Percentiles rank a stretch among this genome's conserved stretches.
Conservation (phyloP, 352 stramenopile genomes). For the Thraustochytrium sp. region DNA sequence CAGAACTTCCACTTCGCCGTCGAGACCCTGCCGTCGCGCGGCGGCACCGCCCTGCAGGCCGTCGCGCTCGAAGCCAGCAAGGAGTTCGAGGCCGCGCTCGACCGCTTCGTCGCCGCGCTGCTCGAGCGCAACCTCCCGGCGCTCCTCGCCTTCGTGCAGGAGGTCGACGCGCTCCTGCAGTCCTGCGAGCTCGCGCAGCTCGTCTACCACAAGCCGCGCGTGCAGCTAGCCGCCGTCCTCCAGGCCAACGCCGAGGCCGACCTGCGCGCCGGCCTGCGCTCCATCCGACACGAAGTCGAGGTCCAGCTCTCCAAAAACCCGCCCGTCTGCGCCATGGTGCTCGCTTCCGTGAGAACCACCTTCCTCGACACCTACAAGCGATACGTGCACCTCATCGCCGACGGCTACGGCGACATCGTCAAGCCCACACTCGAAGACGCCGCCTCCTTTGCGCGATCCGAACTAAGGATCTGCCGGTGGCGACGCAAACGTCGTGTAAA, state of each 20-base stretch:
- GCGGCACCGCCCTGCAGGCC: neutral
- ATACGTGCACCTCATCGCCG: slow-evolving; percentile 1
- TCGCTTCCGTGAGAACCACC: neutral
- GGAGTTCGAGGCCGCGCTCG: neutral
- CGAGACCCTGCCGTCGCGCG: neutral
- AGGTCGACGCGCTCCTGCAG: neutral
- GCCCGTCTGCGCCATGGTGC: neutral
- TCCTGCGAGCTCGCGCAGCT: neutral
- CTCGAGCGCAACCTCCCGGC: neutral
- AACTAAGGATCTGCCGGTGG: too few species aligned
- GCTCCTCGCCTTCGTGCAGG: neutral
- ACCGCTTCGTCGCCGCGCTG: neutral
- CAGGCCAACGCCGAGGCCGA: neutral
- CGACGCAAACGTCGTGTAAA: too few species aligned
- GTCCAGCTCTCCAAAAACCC: neutral
- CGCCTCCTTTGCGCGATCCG: neutral
- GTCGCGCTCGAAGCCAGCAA: neutral
- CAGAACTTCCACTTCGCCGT: slow-evolving; percentile 16
- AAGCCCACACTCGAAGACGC: neutral
- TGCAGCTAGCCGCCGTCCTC: neutral
- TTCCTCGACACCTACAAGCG: neutral
- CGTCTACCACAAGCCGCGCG: neutral
- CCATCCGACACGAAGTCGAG: neutral
- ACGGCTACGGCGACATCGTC: slow-evolving; percentile 23
- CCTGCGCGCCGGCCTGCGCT: neutral